Conservation (phyloP, 768 basidiomycete species). For the Lactifluus piperatus region DNA sequence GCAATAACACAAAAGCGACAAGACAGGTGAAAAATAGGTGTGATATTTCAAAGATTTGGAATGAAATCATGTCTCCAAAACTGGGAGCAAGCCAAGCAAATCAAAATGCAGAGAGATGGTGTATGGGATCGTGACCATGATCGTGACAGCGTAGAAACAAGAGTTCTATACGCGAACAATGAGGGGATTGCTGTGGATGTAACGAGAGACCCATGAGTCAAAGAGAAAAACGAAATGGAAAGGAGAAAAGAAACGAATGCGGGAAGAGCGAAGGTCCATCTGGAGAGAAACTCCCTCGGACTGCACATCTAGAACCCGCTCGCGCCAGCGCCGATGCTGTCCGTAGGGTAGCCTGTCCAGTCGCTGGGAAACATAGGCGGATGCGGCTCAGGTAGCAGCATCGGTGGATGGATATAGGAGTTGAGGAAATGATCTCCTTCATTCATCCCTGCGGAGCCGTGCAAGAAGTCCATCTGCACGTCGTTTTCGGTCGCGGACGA, state of each 20-base stretch:
- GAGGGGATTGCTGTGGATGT: constrained; percentile 8
- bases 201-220: constrained; percentile 4
- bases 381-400: constrained; percentile 38
- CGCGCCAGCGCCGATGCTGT: constrained; percentile 20
- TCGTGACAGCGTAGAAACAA: constrained; percentile 6
- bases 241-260: neutral
- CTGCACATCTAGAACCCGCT: constrained; percentile 29
- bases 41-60: neutral
- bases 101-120: neutral
- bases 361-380: constrained; percentile 32
- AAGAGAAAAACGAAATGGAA: constrained; percentile 1
- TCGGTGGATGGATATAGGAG: constrained; percentile 47
- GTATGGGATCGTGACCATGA: constrained; percentile 6
- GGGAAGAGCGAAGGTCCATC: neutral
- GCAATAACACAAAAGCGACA: constrained; percentile 6
- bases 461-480: constrained; percentile 64
- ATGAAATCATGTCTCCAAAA: neutral
- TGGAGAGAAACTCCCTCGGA: neutral
- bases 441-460: constrained; percentile 51
- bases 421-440: constrained; percentile 52
- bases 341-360: constrained; percentile 22
- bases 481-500: constrained; percentile 33
- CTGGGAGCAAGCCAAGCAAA: neutral
- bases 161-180: constrained; percentile 18
- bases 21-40: neutral